Evolutionary conservation across 2,329 filamentous ascomycete species (phyloP).

Genomic region (Tolypocladium guangdongense): DNA sequence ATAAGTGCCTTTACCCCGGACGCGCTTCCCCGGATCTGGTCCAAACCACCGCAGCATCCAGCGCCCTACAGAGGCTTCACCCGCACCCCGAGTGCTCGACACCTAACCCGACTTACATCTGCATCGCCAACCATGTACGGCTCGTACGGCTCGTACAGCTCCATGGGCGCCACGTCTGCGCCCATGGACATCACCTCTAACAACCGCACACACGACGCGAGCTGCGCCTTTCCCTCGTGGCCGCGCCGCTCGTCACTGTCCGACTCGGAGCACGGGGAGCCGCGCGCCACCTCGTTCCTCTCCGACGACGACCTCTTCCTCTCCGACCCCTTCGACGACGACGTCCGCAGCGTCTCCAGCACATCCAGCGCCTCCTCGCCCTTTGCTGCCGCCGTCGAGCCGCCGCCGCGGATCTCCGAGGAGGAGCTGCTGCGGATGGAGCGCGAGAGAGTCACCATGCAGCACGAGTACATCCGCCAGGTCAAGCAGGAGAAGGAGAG

Average conservation of each 20-base stretch:
- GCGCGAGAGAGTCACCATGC: conserved; percentile 37
- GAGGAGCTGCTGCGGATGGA: conserved; percentile 39
- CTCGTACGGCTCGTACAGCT: conserved; percentile 40
- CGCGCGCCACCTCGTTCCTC: conserved; percentile 43
- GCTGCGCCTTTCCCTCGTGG: conserved; percentile 49
- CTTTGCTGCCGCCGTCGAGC: conserved; percentile 12
- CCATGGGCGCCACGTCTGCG: conserved; percentile 29
- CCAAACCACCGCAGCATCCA: conserved; percentile 5
- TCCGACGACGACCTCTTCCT: conserved; percentile 55
- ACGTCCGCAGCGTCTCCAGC: conserved; percentile 35
- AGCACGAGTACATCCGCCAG: conserved; percentile 41
- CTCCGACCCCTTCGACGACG: conserved; percentile 38
- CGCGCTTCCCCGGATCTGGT: background rate
- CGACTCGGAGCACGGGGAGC: conserved; percentile 26
- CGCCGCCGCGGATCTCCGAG: conserved; percentile 28
- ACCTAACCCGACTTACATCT: conserved; percentile 3
- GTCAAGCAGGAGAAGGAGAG: conserved; percentile 44
- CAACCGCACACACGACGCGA: conserved; percentile 28
- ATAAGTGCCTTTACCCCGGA: background rate
- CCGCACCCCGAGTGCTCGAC: background rate
- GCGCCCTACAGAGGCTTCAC: conserved; percentile 7
- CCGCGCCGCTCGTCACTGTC: conserved; percentile 42
- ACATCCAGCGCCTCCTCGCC: conserved; percentile 29
- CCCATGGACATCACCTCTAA: conserved; percentile 36
- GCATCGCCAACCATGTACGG: conserved; percentile 31